Base-by-base conservation (phyloP, 2,329 filamentous ascomycete genomes). In the Fusarium chlamydosporum region DNA sequence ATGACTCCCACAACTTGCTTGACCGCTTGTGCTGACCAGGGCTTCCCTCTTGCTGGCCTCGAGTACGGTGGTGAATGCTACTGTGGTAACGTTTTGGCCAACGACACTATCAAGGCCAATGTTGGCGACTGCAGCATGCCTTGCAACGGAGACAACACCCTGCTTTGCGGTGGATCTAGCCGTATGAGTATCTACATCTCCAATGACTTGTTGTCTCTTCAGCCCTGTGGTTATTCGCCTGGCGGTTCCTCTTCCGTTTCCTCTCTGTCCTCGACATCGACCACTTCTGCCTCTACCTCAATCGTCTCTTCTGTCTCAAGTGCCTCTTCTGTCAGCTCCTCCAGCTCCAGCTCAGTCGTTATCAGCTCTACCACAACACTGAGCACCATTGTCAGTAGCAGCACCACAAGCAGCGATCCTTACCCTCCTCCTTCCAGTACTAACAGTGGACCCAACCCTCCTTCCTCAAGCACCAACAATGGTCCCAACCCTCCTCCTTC, bases 61-160 rank as follows among this genome's bases (percentile, higher is more conserved):
- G 82, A 86, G 75, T 85, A 78, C 56, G 80, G 80, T 73, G 78
- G 78, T 27, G 81, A 85, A 69, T 86, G 83, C 67, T 85, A 80
- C 73, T 86, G 84, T 68, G 84, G 84, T 43, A 83, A 83, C 38
- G 81, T 88, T 29, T 78, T 88, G 34, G 86, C 84, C 38, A 84
- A 84, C 66, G 78, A 79, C 56, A 83, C 81, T 7, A 62, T 61
- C 33, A 71, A 78, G 33, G 80, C 79, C 12, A 74, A 78, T 48
- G 61, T 72, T 23, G 67, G 69, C 15, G 74, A 83, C 40, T 90
- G 88, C 76, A 79, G 80, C 64, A 82, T 83, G 72, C 75, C 82
- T 38, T 90, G 88, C 76, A 80, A 78, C 12, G 88, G 86, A 20
- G 79, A 87, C 66, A 46, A 65, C 2, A 67, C 50, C 40, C 62